These are phyloP conservation scores for Penicillium waksmanii DNA, from an alignment of 495 filamentous ascomycete genomes.

Conservation along the genomic window DNA sequence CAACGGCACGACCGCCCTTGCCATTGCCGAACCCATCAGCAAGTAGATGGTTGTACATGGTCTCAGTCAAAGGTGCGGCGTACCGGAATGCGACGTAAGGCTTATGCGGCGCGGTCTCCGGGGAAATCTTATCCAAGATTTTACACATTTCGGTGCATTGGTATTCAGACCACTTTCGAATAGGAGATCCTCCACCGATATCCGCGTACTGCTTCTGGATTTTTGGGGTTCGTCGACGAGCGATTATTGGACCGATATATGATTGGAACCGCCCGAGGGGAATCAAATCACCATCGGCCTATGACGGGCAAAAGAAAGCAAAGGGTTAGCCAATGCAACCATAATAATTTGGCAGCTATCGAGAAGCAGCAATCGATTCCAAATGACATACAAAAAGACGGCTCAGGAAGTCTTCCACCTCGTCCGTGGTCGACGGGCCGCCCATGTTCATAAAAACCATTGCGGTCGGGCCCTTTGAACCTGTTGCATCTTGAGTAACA, in stretches of 20 bases:
- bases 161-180: constrained; percentile 96
- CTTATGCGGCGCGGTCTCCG: constrained; percentile 93
- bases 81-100: constrained; percentile 99
- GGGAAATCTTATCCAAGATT: constrained; percentile 84
- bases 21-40: constrained; percentile 88
- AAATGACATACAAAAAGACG: constrained; percentile 77
- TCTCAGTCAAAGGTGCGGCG: constrained; percentile 89
- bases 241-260: constrained; percentile 88
- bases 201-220: constrained; percentile 93
- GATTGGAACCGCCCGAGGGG: constrained; percentile 91
- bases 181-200: constrained; percentile 96
- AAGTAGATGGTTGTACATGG: constrained; percentile 80
- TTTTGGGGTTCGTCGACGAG: constrained; percentile 85
- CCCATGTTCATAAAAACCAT: constrained; percentile 99
- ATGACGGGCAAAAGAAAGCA: not conserved
- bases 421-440: constrained; percentile 82
- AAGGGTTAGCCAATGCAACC: not conserved
- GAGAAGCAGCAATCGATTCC: not conserved
- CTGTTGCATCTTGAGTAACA: constrained; percentile 68
- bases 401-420: constrained; percentile 92
- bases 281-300: constrained; percentile 94
- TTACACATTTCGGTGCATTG: constrained; percentile 96
- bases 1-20: constrained; percentile 86
- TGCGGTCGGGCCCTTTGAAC: constrained; percentile 76
- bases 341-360: not conserved